These are phyloP conservation scores for Chrysochromulina parva DNA, from an alignment of 78 protist species.

Conservation along the genomic window DNA sequence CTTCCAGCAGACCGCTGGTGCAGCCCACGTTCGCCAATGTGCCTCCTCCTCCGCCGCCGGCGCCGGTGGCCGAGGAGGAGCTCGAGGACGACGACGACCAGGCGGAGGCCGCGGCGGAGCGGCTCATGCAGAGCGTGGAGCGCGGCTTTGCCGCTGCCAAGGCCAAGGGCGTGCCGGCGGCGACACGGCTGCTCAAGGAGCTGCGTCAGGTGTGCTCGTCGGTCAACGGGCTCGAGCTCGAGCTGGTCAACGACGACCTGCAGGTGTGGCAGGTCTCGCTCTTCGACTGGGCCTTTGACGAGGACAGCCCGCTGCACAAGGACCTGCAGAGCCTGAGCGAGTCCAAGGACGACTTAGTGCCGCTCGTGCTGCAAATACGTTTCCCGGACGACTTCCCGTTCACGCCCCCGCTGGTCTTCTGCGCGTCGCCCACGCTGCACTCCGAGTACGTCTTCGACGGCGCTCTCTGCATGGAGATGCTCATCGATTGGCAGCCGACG, in stretches of 20 bases:
- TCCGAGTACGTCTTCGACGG: neutral
- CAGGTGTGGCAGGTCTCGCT: neutral
- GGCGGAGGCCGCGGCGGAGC: neutral
- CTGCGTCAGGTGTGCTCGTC: neutral
- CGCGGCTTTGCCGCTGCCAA: constrained; percentile 5
- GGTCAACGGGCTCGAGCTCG: neutral
- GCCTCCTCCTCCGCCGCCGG: too few species aligned
- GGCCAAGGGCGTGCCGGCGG: neutral
- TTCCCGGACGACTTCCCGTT: neutral
- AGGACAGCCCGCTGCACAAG: neutral
- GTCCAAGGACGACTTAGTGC: neutral
- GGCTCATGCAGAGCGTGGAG: neutral
- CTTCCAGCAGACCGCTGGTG: too few species aligned
- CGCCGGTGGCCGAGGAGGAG: neutral
- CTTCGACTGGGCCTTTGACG: neutral
- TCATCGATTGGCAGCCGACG: neutral
- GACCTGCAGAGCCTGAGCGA: neutral
- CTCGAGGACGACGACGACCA: neutral
- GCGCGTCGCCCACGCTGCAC: neutral
- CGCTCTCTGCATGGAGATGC: constrained; percentile 11
- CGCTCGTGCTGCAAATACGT: neutral
- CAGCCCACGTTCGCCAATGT: too few species aligned
- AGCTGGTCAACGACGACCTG: neutral
- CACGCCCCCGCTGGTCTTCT: neutral
- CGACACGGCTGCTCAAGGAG: neutral